Base-by-base conservation (phyloP, 495 filamentous ascomycete species). In the Xylaria bambusicola region DNA sequence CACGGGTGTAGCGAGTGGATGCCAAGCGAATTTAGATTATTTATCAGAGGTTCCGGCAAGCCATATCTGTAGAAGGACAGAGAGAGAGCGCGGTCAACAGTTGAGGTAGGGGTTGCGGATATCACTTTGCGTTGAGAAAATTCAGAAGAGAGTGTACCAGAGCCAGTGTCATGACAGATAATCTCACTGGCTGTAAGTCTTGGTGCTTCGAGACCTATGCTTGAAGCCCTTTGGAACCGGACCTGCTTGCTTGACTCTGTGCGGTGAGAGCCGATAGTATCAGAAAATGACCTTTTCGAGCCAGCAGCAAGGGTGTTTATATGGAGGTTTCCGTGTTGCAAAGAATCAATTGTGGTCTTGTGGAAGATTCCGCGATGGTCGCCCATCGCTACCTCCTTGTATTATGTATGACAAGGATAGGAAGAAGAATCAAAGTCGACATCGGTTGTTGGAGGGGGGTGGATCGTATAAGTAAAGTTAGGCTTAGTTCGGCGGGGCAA, bases 1-100 rank as follows among this genome's bases (percentile, higher is more conserved):
- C 90, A 93, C 2, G 86, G 84, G 65, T 93, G 93, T 59, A 93
- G 92, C 54, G 72, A 79, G 23, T 73, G 79, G 41, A 93, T 86
- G 6, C 89, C 88, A 29, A 86, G 71, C 0, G 73, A 70, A 15
- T 77, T 78, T 62, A 93, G 84, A 66, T 92, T 92, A 23, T 74
- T 71, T 2, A 90, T 83, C 2, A 92, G 73, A 3, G 78, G 63
- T 3, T 71, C 62, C 27, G 87, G 83, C 18, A 94, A 73, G 3
- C 80, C 84, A 73, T 92, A 94, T 47, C 73, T 76, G 1, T 80
- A 78, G 66, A 92, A 83, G 2, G 82, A 77, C 40, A 92, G 73
- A 2, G 77, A 85, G 17, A 90, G 76, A 51, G 86, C 73, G 13
- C 85, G 83, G 59, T 90, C 84, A 52, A 77, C 69, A 15, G 75